phyloP scores from a whole-genome alignment of 306 rosid species.

The Coriaria nepalensis region DNA sequence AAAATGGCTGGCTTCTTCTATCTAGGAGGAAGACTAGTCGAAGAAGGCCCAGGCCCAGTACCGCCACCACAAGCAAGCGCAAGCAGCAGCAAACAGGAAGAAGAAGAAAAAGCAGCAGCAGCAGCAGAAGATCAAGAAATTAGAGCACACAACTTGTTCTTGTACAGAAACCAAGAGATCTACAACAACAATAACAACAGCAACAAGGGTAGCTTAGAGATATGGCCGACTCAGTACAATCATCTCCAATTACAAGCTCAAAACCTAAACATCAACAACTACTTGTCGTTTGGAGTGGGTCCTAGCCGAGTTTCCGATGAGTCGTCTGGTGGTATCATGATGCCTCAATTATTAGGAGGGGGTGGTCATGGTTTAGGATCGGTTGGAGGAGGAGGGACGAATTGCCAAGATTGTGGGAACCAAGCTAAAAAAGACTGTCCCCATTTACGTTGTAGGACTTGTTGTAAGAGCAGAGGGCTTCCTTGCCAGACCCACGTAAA shows the following conservation, averaged over 20 bases:
- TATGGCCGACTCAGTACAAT: conserved; percentile 60
- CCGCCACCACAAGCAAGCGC: too few relatives aligned
- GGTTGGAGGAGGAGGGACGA: conserved; percentile 31
- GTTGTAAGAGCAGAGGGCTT: conserved; percentile 95
- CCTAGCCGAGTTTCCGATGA: conserved; percentile 52
- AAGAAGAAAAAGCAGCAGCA: neutral
- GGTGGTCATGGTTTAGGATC: conserved; percentile 10
- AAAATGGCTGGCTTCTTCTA: conserved; percentile 6
- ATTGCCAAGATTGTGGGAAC: conserved; percentile 93
- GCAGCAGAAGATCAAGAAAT: conserved; percentile 3
- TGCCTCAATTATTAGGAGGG: neutral
- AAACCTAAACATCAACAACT: conserved; percentile 29
- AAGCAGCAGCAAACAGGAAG: conserved; percentile 10
- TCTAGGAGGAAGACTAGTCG: neutral
- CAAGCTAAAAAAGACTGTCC: conserved; percentile 89
- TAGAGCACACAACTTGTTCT: conserved; percentile 18
- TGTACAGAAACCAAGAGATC: conserved; percentile 65
- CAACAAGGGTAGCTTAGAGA: conserved; percentile 26
- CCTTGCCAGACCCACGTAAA: conserved; percentile 84
- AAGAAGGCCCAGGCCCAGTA: conserved; percentile 2
- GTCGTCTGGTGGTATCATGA: conserved; percentile 5
- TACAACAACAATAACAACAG: conserved; percentile 36
- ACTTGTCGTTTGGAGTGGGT: conserved; percentile 61
- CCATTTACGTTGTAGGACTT: conserved; percentile 77
- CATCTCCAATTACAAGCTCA: conserved; percentile 21